phyloP scores from a whole-genome alignment of 345 rosid genomes.

The Abelmoschus esculentus region DNA sequence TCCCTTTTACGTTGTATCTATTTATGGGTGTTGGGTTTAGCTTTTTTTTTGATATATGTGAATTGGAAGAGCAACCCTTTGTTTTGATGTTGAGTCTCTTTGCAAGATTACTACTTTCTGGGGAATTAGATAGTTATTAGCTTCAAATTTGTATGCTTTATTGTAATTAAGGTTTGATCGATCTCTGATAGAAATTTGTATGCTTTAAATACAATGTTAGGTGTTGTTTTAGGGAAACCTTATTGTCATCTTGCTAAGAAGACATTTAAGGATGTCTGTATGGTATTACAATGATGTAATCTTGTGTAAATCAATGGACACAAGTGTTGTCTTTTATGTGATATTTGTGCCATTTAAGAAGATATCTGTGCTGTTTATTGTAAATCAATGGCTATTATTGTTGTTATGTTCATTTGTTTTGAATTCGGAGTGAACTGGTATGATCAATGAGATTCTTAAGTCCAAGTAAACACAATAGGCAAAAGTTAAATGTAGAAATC shows the following conservation, averaged over 20 bases:
- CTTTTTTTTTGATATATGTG: neutral
- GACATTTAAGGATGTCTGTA: neutral
- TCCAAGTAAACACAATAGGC: neutral
- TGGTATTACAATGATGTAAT: neutral
- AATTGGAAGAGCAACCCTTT: neutral
- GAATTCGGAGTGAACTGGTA: neutral
- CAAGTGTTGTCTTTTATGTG: neutral
- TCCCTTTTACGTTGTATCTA: neutral
- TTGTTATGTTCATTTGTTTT: neutral
- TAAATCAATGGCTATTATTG: neutral
- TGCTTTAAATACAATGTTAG: neutral
- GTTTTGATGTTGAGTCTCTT: neutral
- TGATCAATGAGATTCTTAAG: constrained; percentile 1
- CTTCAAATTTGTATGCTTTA: neutral
- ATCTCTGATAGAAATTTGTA: neutral
- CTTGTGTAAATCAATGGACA: neutral
- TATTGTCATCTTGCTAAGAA: neutral
- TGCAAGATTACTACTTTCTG: neutral
- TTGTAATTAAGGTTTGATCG: neutral
- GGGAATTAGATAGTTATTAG: neutral
- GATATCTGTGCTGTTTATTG: neutral
- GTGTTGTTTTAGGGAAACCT: neutral
- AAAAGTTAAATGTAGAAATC: neutral
- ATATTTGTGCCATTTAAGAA: neutral
- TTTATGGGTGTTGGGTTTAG: neutral